These are phyloP conservation scores for Lasiosphaeriaceae sp. DNA, from an alignment of 495 filamentous ascomycete genomes.

Conservation along the genomic window DNA sequence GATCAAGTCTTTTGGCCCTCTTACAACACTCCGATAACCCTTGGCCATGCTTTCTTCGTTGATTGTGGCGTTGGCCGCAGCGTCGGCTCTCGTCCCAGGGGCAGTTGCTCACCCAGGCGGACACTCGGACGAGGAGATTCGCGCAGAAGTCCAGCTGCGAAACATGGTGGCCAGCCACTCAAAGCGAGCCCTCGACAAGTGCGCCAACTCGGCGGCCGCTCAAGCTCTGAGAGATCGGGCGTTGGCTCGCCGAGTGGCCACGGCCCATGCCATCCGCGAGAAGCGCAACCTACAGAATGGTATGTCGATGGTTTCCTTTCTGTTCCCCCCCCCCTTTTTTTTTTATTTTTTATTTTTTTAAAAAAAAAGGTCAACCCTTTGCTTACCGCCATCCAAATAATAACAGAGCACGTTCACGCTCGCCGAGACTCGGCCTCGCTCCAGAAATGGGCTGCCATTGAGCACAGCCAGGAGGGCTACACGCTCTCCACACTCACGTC, in stretches of 20 bases:
- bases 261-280: slow-evolving; percentile 41
- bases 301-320: no score
- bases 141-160: background rate
- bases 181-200: slow-evolving; percentile 25
- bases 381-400: slow-evolving; percentile 8
- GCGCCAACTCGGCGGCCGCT: slow-evolving; percentile 27
- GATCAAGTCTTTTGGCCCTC: no score
- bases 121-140: slow-evolving; percentile 5
- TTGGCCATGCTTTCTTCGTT: background rate
- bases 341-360: background rate
- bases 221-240: slow-evolving; percentile 30
- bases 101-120: background rate
- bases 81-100: background rate
- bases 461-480: slow-evolving; percentile 36
- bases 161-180: background rate
- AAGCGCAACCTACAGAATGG: slow-evolving; percentile 46
- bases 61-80: background rate
- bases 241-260: slow-evolving; percentile 30
- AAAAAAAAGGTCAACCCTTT: background rate
- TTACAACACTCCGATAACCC: no score
- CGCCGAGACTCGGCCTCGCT: slow-evolving; percentile 39
- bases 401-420: slow-evolving; percentile 9
- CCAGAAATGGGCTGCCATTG: slow-evolving; percentile 33
- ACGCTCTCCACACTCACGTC: slow-evolving; percentile 38
- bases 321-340: no score